Evolutionary conservation across 805 yeast species (phyloP).

Genomic region (Ogataea ganodermae): DNA sequence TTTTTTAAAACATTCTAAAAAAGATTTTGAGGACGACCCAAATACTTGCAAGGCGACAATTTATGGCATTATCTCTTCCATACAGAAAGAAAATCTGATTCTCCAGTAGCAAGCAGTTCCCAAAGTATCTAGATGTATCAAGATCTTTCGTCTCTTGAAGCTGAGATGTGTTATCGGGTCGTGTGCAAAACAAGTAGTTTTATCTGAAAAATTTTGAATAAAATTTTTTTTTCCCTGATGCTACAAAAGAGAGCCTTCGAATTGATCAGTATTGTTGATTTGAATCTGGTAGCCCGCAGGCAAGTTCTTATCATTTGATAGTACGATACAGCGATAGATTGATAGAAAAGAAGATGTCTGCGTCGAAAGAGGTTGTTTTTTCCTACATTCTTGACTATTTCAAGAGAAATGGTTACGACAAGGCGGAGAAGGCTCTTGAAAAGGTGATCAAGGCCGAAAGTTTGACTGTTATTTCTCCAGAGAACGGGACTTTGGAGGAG

Average conservation of each 20-base stretch:
- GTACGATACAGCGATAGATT: neutral
- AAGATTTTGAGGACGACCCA: too few species aligned
- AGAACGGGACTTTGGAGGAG: constrained; percentile 18
- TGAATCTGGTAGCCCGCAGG: neutral
- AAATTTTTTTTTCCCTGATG: constrained; percentile 3
- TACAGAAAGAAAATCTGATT: too few species aligned
- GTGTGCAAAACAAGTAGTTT: neutral
- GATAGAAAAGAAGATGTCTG: constrained; percentile 18
- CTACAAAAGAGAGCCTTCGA: neutral
- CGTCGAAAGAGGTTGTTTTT: constrained; percentile 20
- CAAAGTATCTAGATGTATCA: too few species aligned
- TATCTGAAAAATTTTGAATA: constrained; percentile 4
- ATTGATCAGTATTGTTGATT: neutral
- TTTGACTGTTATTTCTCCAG: constrained; percentile 11
- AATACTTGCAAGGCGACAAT: too few species aligned
- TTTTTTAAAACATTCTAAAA: too few species aligned
- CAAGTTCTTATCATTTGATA: neutral
- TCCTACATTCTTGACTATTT: constrained; percentile 29
- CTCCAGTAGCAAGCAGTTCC: too few species aligned
- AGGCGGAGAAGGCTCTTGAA: constrained; percentile 24
- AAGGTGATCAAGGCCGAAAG: constrained; percentile 21
- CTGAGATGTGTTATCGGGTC: constrained; percentile 8
- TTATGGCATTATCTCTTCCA: too few species aligned
- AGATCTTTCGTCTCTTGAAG: too few species aligned
- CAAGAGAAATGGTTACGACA: constrained; percentile 25